These are phyloP conservation scores for Penicillium sp. DNA, from an alignment of 2,329 filamentous ascomycete species.

Conservation along the genomic window DNA sequence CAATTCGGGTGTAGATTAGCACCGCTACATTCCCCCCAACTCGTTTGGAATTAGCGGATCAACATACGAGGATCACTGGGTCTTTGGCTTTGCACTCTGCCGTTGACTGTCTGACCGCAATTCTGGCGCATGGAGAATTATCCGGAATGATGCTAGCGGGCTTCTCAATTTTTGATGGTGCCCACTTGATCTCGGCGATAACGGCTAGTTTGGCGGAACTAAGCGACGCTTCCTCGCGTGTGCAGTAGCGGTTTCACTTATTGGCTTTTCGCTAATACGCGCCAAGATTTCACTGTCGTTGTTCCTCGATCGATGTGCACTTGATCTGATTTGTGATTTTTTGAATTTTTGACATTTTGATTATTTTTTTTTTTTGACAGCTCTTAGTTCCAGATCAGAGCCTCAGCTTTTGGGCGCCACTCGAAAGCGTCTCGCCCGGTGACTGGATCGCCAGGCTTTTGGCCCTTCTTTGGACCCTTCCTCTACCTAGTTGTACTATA, in stretches of 20 bases:
- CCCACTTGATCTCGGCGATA: conserved; percentile 6
- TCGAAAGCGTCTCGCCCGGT: background rate
- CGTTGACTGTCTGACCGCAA: conserved; percentile 22
- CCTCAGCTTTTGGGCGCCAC: conserved; percentile 11
- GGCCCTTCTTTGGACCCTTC: background rate
- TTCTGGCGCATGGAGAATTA: conserved; percentile 11
- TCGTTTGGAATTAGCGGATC: background rate
- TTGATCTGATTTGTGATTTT: background rate
- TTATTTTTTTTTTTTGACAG: background rate
- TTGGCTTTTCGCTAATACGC: background rate
- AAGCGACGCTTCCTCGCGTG: background rate
- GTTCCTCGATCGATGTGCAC: background rate
- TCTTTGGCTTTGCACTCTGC: conserved; percentile 6
- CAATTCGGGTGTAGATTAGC: background rate
- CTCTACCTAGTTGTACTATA: no score
- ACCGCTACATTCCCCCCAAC: background rate
- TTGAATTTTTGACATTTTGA: no score
- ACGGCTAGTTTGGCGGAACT: conserved; percentile 7
- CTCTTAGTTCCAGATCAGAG: background rate
- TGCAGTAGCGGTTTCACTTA: background rate
- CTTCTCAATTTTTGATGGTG: conserved; percentile 14
- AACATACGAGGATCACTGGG: conserved; percentile 10
- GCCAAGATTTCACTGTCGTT: background rate
- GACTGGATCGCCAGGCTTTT: conserved; percentile 2
- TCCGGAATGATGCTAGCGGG: conserved; percentile 15